Percentiles rank a stretch among this genome's conserved stretches.
Evolutionary conservation across 2,329 filamentous ascomycete genomes (phyloP).

Genomic region (Pseudogymnoascus sp.): DNA sequence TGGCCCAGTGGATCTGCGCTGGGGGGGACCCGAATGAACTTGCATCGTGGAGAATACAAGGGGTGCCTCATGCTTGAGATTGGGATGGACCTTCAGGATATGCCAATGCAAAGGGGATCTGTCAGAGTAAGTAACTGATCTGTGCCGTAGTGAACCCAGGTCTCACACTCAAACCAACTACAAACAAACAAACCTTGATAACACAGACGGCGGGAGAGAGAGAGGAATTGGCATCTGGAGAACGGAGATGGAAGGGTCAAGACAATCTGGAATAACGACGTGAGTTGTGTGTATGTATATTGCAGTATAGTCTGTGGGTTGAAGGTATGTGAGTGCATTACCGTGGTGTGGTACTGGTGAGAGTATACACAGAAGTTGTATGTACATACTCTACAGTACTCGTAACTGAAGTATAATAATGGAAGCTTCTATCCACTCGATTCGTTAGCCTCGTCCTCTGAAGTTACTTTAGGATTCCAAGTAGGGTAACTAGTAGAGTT

Average conservation of each 20-base stretch:
- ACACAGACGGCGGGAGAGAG: neutral
- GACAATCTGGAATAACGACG: neutral
- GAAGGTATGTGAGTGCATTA: neutral
- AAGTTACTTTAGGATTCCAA: neutral
- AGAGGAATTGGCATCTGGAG: neutral
- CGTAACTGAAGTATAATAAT: constrained; percentile 2
- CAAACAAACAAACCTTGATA: neutral
- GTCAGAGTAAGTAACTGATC: neutral
- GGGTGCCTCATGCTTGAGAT: neutral
- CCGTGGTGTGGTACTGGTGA: neutral
- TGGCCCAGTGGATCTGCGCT: neutral
- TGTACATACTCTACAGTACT: neutral
- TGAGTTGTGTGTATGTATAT: neutral
- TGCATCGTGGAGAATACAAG: constrained; percentile 3
- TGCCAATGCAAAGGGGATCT: neutral
- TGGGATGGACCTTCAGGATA: neutral
- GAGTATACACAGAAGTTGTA: neutral
- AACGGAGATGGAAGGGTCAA: neutral
- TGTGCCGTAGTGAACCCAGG: neutral
- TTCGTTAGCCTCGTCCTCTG: neutral
- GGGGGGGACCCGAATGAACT: neutral
- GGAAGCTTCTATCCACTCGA: neutral
- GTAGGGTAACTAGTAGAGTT: neutral
- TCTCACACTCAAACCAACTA: neutral
- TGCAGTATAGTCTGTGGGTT: neutral